Evolutionary conservation across 768 basidiomycete species (phyloP), one percentile per base, ranked within the genome.

Genomic region (Pleurotus ostreatus): DNA sequence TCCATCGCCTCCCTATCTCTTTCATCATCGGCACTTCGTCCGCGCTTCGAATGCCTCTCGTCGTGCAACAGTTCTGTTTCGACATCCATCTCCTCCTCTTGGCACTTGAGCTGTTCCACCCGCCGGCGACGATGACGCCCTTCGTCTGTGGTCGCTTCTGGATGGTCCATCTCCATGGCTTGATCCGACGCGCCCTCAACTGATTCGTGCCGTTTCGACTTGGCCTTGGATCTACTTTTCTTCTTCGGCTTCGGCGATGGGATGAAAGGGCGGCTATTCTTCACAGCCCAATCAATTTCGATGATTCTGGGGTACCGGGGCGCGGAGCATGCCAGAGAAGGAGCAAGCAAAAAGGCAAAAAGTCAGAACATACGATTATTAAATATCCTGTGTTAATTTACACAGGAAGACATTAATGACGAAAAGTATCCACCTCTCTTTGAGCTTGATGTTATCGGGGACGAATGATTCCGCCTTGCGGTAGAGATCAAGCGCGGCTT

Each of bases 371-470:
- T 34, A n/a, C 20, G n/a, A 78, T 75, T 65, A 68, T 65, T 64
- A 59, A 57, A 66, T 66, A 65, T 66, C 64, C 65, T 67, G 67
- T 54, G 77, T 79, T 67, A 80, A 62, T 70, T 77, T 77, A 76
- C 78, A 78, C 68, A 84, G 71, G 66, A 84, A 85, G 67, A 86
- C 79, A 69, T 83, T 74, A 67, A 84, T 70, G 70, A 86, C 71
- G 70, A 85, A 86, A 76, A 82, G 78, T 78, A 85, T 85, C 81
- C 79, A 92, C 92, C 92, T 88, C 78, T 89, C 89, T 80, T 85
- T 83, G 48, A 94, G 78, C 68, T 90, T 92, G 70, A 82, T 69
- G 65, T 94, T 93, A 57, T 91, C 87, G n/a, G 92, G 91, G 47
- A 92, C 89, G 61, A 92, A 92, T 4, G 78, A 77, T 67, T 87